Percentiles rank a stretch among this genome's conserved stretches.
Evolutionary conservation across 345 rosid species (phyloP).

Genomic region (Euphorbia lathyris): DNA sequence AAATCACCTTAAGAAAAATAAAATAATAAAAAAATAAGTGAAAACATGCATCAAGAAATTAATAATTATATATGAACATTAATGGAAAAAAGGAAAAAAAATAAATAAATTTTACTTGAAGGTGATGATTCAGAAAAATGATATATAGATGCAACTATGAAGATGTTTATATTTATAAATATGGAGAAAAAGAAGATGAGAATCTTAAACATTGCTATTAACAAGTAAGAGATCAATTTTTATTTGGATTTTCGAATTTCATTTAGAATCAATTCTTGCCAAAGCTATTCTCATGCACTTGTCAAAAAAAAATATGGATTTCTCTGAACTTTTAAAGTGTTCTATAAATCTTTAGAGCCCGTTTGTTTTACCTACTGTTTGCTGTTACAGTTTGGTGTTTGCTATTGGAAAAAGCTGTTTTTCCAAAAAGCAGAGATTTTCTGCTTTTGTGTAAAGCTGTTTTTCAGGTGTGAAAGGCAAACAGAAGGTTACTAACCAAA

Average conservation of each 20-base stretch:
- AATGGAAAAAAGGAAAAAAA: neutral
- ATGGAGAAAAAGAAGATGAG: neutral
- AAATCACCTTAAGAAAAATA: neutral
- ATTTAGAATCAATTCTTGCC: constrained; percentile 32
- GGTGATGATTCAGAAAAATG: neutral
- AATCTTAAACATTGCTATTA: neutral
- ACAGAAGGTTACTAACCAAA: too few relatives aligned
- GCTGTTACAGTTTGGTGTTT: too few relatives aligned
- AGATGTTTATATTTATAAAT: neutral
- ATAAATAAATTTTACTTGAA: neutral
- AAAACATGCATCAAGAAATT: neutral
- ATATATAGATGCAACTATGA: neutral
- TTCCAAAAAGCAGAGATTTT: too few relatives aligned
- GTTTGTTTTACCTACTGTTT: too few relatives aligned
- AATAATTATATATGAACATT: neutral
- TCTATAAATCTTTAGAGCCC: too few relatives aligned
- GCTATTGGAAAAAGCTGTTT: too few relatives aligned
- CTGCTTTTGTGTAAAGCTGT: too few relatives aligned
- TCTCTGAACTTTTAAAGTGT: too few relatives aligned
- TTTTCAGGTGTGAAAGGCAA: too few relatives aligned
- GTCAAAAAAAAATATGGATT: too few relatives aligned
- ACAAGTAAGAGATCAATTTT: constrained; percentile 23
- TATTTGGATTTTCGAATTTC: neutral
- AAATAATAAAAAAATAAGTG: neutral
- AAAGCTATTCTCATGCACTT: too few relatives aligned